Evolutionary conservation across 768 basidiomycete genomes (phyloP).

Genomic region (Agaricus sinodeliciosus): DNA sequence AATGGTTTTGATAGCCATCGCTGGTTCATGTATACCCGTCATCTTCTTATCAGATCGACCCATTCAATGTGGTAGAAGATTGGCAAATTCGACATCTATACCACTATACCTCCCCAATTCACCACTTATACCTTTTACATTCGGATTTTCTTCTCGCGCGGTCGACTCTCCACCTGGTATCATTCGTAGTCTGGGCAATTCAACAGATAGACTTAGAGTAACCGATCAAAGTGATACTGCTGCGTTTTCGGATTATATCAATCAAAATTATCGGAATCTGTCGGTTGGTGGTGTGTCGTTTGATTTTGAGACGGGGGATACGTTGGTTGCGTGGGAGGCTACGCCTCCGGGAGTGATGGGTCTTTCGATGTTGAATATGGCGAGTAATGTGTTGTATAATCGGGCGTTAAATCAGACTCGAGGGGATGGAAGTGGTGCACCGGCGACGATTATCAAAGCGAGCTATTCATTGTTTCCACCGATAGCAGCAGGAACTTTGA

Average conservation of each 20-base stretch:
- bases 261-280: conserved; percentile 46
- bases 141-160: conserved; percentile 27
- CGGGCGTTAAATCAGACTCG: conserved; percentile 44
- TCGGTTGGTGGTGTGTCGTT: conserved; percentile 65
- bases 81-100: conserved; percentile 27
- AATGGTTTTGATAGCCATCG: conserved; percentile 45
- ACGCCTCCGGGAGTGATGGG: conserved; percentile 52
- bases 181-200: conserved; percentile 37
- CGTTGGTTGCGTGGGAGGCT: conserved; percentile 70
- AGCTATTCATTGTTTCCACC: conserved; percentile 54
- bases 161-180: conserved; percentile 52
- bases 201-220: conserved; percentile 26
- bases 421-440: conserved; percentile 11
- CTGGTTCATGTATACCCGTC: conserved; percentile 61
- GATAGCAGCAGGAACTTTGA: conserved; percentile 46
- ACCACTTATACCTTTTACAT: conserved; percentile 26
- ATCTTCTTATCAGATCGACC: conserved; percentile 49
- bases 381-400: conserved; percentile 61
- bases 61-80: conserved; percentile 42
- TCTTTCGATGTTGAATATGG: conserved; percentile 59
- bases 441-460: conserved; percentile 49
- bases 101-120: conserved; percentile 54
- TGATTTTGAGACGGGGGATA: conserved; percentile 37
- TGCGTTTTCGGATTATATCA: conserved; percentile 51
- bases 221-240: conserved; percentile 46